These are phyloP conservation scores for Fremontodendron californicum DNA, from an alignment of 345 rosid species.

Conservation along the genomic window DNA sequence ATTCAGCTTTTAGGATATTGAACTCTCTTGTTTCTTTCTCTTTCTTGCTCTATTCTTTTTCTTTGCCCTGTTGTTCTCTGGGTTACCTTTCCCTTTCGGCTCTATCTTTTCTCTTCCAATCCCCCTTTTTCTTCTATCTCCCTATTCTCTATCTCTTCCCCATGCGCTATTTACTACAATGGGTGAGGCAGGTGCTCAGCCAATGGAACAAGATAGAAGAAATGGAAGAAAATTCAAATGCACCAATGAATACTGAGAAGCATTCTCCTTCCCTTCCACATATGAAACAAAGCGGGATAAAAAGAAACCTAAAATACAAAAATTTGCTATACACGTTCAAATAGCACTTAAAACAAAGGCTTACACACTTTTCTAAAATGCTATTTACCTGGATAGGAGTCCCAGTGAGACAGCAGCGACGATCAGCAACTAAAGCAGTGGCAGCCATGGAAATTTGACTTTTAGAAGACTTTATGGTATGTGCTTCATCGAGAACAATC, in stretches of 20 bases:
- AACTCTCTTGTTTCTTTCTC: neutral
- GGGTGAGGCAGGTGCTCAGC: neutral
- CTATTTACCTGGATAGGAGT: slow-evolving; percentile 88
- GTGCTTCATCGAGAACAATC: slow-evolving; percentile 98
- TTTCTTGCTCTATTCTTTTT: neutral
- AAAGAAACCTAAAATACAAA: neutral
- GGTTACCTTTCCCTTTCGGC: neutral
- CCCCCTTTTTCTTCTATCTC: neutral
- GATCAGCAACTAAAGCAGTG: slow-evolving; percentile 78
- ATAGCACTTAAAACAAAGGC: neutral
- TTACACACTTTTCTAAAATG: neutral
- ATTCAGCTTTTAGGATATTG: neutral
- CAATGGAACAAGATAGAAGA: neutral
- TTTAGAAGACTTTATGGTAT: slow-evolving; percentile 82
- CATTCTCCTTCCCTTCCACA: neutral
- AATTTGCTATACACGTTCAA: neutral
- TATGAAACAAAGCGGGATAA: neutral
- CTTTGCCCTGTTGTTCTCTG: neutral
- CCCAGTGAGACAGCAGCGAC: slow-evolving; percentile 99
- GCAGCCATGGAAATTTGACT: slow-evolving; percentile 83
- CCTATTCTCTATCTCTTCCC: neutral
- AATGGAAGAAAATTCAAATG: neutral
- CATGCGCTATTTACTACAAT: neutral
- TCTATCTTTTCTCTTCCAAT: neutral
- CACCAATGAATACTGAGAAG: neutral